A percentile compares a stretch with the other conserved stretches of the same genome.
Evolutionary conservation across 768 basidiomycete species (phyloP).

Genomic region (Macrolepiota dolichaula): DNA sequence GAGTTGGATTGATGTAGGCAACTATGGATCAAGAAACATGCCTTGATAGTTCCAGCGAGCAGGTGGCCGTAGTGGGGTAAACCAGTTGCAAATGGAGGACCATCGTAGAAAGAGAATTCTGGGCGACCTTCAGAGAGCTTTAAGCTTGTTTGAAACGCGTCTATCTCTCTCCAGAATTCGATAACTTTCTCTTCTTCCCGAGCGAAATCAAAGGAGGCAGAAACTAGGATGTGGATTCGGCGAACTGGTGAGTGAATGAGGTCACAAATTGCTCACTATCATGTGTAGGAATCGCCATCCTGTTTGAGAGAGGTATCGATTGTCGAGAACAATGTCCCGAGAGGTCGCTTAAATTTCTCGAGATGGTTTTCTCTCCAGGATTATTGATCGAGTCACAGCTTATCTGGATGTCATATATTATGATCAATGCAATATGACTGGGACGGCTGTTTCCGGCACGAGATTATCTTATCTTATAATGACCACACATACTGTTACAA

Average conservation of each 20-base stretch:
- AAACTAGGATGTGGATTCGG: conserved; percentile 43
- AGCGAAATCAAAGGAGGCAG: conserved; percentile 76
- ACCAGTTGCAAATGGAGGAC: conserved; percentile 96
- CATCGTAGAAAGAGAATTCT: conserved; percentile 94
- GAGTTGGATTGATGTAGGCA: conserved; percentile 5
- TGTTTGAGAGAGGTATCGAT: not conserved
- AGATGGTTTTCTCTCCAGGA: not conserved
- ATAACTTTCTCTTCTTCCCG: conserved; percentile 90
- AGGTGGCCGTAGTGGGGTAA: conserved; percentile 95
- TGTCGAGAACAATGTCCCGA: not conserved
- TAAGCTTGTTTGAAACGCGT: conserved; percentile 93
- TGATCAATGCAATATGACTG: not conserved
- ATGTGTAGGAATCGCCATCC: conserved; percentile 68
- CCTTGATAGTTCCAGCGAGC: conserved; percentile 91
- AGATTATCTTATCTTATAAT: conserved; percentile 1
- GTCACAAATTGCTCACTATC: conserved; percentile 51
- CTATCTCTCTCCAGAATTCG: conserved; percentile 91
- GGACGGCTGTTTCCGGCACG: not conserved
- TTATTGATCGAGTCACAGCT: conserved; percentile 7
- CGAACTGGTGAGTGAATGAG: conserved; percentile 1
- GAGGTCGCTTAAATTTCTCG: not conserved
- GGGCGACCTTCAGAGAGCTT: conserved; percentile 90
- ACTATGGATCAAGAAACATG: conserved; percentile 25
- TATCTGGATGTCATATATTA: conserved; percentile 4
- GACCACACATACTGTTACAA: not conserved